Conservation (phyloP, 441 rosid genomes). For the Erodium texanum region DNA sequence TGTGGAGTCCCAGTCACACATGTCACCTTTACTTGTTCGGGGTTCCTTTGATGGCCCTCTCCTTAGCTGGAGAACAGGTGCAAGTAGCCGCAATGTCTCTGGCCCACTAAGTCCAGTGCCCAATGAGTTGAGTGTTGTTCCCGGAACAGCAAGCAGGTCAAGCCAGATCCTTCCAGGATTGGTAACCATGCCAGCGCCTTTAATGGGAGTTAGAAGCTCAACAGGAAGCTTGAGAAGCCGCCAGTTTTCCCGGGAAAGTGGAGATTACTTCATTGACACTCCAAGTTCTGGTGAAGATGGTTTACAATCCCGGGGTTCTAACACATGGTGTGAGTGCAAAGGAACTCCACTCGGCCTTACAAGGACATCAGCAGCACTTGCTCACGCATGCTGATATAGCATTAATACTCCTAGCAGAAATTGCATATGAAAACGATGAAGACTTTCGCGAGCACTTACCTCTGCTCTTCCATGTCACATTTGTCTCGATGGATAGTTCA, state of each 20-base stretch:
- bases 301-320: slow-evolving; percentile 59
- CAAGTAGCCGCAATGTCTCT: slow-evolving; percentile 30
- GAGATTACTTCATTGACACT: slow-evolving; percentile 90
- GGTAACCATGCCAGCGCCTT: slow-evolving; percentile 95
- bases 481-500: slow-evolving; percentile 99
- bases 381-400: slow-evolving; percentile 99
- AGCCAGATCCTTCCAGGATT: slow-evolving; percentile 86
- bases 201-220: slow-evolving; percentile 92
- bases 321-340: slow-evolving; percentile 81
- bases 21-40: slow-evolving; percentile 95
- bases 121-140: slow-evolving; percentile 80
- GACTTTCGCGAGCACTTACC: slow-evolving; percentile 99
- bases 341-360: slow-evolving; percentile 96
- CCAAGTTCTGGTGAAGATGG: slow-evolving; percentile 94
- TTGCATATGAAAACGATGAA: slow-evolving; percentile 97
- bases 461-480: slow-evolving; percentile 89
- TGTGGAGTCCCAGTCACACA: slow-evolving; percentile 83
- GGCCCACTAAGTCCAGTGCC: slow-evolving; percentile 98
- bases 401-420: slow-evolving; percentile 87
- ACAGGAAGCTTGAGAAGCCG: slow-evolving; percentile 96
- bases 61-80: slow-evolving; percentile 91
- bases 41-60: slow-evolving; percentile 98
- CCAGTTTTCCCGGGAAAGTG: slow-evolving; percentile 96
- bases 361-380: slow-evolving; percentile 97
- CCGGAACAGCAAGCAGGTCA: slow-evolving; percentile 83